phyloP scores from a whole-genome alignment of 2,329 filamentous ascomycete genomes.

The Fusarium haematococcum region DNA sequence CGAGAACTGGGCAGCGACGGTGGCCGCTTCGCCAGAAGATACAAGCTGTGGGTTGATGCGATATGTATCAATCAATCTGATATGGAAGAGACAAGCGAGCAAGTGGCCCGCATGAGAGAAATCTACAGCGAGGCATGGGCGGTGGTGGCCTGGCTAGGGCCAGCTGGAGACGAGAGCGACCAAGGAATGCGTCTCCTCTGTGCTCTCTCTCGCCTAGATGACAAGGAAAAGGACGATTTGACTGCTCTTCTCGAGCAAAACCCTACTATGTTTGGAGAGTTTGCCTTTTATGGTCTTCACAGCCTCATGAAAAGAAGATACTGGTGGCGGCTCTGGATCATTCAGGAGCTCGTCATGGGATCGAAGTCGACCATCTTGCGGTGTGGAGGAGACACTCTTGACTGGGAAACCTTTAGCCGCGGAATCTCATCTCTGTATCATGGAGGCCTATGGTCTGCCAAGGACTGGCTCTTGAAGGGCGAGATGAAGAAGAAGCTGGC shows the following conservation, averaged over 20 bases:
- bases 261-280: conserved; percentile 8
- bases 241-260: not conserved
- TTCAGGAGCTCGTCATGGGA: conserved; percentile 25
- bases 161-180: conserved; percentile 8
- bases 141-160: conserved; percentile 20
- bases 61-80: conserved; percentile 21
- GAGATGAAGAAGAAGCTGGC: conserved; percentile 3
- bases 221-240: conserved; percentile 14
- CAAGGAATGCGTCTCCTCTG: conserved; percentile 10
- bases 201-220: conserved; percentile 10
- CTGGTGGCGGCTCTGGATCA: conserved; percentile 25
- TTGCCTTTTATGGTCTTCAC: conserved; percentile 15
- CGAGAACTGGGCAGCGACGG: conserved; percentile 1
- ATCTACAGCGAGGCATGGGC: conserved; percentile 19
- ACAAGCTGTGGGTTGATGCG: conserved; percentile 21
- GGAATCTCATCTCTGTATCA: conserved; percentile 19
- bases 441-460: conserved; percentile 18
- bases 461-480: conserved; percentile 12
- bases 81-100: conserved; percentile 9
- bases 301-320: conserved; percentile 18
- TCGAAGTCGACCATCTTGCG: conserved; percentile 14
- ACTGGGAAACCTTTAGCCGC: conserved; percentile 11
- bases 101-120: conserved; percentile 18
- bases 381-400: conserved; percentile 12
- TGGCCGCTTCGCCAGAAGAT: conserved; percentile 3